Evolutionary conservation across 1,139 yeast species (phyloP).

Genomic region (Yamadazyma epiphylla): DNA sequence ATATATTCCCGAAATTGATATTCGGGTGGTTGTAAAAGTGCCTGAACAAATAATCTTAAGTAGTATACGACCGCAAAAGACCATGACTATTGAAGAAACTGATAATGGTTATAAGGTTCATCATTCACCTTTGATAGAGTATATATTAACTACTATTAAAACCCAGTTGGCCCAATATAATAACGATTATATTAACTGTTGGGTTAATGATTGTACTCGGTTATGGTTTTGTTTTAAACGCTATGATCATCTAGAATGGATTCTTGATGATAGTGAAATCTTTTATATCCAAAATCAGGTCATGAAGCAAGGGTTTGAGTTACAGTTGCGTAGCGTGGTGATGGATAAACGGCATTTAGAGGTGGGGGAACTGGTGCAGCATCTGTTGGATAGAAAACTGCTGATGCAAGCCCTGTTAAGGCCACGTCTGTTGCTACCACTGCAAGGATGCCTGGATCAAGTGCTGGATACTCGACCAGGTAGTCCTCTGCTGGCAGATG

Average conservation of each 20-base stretch:
- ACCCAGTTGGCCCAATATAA: slow-evolving; percentile 2
- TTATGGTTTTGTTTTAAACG: slow-evolving; percentile 58
- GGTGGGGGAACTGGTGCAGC: too few relatives aligned
- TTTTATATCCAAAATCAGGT: slow-evolving; percentile 33
- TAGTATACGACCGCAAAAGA: slow-evolving; percentile 8
- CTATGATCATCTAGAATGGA: slow-evolving; percentile 79
- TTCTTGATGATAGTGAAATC: slow-evolving; percentile 47
- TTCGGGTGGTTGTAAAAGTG: slow-evolving; percentile 34
- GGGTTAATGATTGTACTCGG: slow-evolving; percentile 6
- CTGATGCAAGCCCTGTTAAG: slow-evolving; percentile 2
- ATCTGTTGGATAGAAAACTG: neutral
- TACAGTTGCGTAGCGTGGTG: slow-evolving; percentile 55
- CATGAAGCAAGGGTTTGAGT: slow-evolving; percentile 21
- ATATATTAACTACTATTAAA: slow-evolving; percentile 22
- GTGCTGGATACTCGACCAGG: too few relatives aligned
- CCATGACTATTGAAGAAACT: slow-evolving; percentile 11
- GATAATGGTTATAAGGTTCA: slow-evolving; percentile 33
- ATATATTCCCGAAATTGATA: slow-evolving; percentile 11
- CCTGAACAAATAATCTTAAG: slow-evolving; percentile 38
- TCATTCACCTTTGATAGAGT: slow-evolving; percentile 31
- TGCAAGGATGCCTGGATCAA: neutral
- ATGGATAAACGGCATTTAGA: slow-evolving; percentile 4
- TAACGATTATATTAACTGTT: slow-evolving; percentile 3
- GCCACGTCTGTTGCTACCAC: neutral
- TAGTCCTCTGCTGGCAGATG: too few relatives aligned